Evolutionary conservation across 108 stramenopile genomes (phyloP).

Genomic region (Discostella pseudostelligera): DNA sequence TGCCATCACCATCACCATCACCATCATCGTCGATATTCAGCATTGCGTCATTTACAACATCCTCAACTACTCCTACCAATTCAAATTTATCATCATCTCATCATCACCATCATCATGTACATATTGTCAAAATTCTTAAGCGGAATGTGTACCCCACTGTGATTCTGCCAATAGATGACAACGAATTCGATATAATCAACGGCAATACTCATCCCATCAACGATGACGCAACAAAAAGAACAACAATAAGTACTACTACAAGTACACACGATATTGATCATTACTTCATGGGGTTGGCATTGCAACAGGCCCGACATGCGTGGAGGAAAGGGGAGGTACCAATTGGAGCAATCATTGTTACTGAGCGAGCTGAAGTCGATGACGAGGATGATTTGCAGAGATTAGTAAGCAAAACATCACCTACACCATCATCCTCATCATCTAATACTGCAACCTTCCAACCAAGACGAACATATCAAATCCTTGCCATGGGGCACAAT

Average conservation of each 20-base stretch:
- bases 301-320: slow-evolving; percentile 62
- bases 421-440: background rate
- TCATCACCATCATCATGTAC: background rate
- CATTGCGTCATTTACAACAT: no score
- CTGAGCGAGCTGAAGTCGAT: slow-evolving; percentile 7
- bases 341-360: slow-evolving; percentile 78
- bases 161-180: background rate
- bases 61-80: no score
- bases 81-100: background rate
- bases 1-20: no score
- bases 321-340: slow-evolving; percentile 69
- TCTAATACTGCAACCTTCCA: slow-evolving; percentile 7
- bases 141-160: slow-evolving; percentile 7
- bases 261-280: slow-evolving; percentile 29
- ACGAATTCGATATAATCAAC: no score
- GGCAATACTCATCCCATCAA: no score
- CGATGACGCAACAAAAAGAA: no score
- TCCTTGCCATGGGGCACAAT: slow-evolving; percentile 77
- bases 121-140: slow-evolving; percentile 9
- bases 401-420: no score
- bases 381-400: background rate
- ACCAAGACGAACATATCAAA: slow-evolving; percentile 23
- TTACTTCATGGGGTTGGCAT: slow-evolving; percentile 71
- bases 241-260: no score
- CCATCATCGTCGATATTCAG: no score